These are phyloP conservation scores for Phytophthora melonis DNA, from an alignment of 352 stramenopile species.

Conservation along the genomic window DNA sequence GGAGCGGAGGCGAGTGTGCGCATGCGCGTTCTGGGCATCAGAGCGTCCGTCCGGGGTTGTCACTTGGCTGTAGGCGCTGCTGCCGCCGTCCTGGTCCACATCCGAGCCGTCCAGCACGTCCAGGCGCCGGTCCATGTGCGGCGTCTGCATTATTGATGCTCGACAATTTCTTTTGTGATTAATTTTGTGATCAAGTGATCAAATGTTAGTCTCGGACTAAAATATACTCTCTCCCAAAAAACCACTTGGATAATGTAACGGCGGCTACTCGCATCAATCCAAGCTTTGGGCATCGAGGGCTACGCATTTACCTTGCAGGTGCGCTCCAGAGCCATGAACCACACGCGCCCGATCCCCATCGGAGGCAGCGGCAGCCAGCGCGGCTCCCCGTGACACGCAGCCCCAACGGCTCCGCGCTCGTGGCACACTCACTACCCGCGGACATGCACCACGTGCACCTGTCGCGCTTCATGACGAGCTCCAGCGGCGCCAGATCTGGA, in stretches of 20 bases:
- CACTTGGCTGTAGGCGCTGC: constrained; percentile 21
- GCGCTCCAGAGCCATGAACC: constrained; percentile 34
- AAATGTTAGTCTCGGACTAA: constrained; percentile 1
- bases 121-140: constrained; percentile 24
- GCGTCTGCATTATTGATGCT: background rate
- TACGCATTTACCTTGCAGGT: background rate
- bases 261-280: constrained; percentile 13
- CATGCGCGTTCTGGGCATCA: background rate
- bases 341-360: constrained; percentile 66
- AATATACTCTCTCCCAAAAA: constrained; percentile 20
- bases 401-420: constrained; percentile 23
- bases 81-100: constrained; percentile 17
- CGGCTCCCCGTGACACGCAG: constrained; percentile 45
- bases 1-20: background rate
- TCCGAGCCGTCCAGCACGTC: constrained; percentile 33
- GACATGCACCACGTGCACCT: constrained; percentile 56
- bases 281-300: constrained; percentile 7
- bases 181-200: background rate
- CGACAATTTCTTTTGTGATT: background rate
- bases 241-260: constrained; percentile 3
- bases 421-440: constrained; percentile 75
- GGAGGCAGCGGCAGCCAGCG: constrained; percentile 53
- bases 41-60: constrained; percentile 14
- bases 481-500: constrained; percentile 30
- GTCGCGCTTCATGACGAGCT: constrained; percentile 44